A percentile compares a stretch with the other conserved stretches of the same genome.
Conservation (phyloP, 257 asterid genomes). For the Nicotiana benthamiana region DNA sequence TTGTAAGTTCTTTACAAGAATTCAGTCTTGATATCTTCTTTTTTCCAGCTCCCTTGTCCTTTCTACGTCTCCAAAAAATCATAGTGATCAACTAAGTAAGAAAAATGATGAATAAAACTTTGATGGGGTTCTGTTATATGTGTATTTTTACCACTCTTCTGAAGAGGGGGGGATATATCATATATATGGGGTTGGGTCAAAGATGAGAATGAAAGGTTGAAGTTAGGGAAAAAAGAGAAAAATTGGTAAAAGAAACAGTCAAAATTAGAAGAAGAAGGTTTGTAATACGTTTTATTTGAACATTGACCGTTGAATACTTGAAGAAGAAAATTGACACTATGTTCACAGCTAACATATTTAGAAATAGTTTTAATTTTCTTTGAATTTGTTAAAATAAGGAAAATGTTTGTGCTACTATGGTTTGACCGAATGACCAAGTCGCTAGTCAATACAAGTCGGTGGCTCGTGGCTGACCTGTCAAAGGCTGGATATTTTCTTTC, state of each 20-base stretch:
- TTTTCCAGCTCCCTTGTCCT: slow-evolving; percentile 15
- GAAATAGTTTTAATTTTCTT: background rate
- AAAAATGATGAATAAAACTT: background rate
- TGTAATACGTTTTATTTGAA: slow-evolving; percentile 10
- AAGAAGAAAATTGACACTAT: background rate
- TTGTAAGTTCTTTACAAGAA: slow-evolving; percentile 27
- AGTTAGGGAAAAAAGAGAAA: slow-evolving; percentile 8
- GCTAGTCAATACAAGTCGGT: slow-evolving; percentile 5
- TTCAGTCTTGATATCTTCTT: background rate
- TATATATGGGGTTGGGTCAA: background rate
- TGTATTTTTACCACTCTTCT: background rate
- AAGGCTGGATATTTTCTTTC: background rate
- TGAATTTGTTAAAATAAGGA: background rate
- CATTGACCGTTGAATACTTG: slow-evolving; percentile 36
- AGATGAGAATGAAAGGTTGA: background rate
- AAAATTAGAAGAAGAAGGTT: slow-evolving; percentile 21
- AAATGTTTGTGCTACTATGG: slow-evolving; percentile 1
- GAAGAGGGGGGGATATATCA: background rate
- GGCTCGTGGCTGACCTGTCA: slow-evolving; percentile 1
- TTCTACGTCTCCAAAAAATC: slow-evolving; percentile 44
- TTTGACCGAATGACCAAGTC: slow-evolving; percentile 1
- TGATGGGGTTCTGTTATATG: background rate
- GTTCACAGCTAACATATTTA: background rate
- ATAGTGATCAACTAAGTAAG: slow-evolving; percentile 5
- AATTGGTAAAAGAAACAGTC: slow-evolving; percentile 19